A percentile compares a stretch with the other conserved stretches of the same genome.
These are phyloP conservation scores for Phlebopus sp. DNA, from an alignment of 1,284 basidiomycete genomes.

Conservation along the genomic window DNA sequence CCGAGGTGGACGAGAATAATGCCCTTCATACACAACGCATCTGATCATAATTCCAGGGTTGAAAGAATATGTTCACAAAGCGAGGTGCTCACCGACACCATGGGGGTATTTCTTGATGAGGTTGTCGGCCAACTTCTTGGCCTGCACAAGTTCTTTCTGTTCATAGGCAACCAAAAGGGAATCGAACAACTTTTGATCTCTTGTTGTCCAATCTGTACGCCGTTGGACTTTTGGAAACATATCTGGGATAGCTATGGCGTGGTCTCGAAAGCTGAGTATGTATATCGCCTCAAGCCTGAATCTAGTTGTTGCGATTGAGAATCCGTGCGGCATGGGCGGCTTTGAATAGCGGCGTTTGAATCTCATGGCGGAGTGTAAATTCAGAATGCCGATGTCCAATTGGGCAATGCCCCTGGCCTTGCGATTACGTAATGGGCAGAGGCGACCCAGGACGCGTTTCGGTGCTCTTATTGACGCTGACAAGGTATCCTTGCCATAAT, in stretches of 20 bases:
- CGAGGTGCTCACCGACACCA: constrained; percentile 74
- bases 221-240: constrained; percentile 86
- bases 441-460: too few species aligned
- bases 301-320: too few species aligned
- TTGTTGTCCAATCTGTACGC: constrained; percentile 86
- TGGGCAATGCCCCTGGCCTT: too few species aligned
- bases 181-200: too few species aligned
- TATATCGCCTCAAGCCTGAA: too few species aligned
- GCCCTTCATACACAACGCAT: constrained; percentile 94
- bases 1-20: constrained; percentile 84
- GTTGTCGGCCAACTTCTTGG: constrained; percentile 87
- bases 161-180: constrained; percentile 92
- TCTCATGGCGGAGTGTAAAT: not conserved
- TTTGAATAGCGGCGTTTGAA: not conserved
- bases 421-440: too few species aligned
- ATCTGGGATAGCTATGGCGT: constrained; percentile 21
- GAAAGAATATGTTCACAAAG: constrained; percentile 5
- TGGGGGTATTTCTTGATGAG: constrained; percentile 96
- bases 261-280: not conserved
- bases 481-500: too few species aligned
- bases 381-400: too few species aligned
- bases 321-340: too few species aligned
- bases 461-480: too few species aligned
- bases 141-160: constrained; percentile 86
- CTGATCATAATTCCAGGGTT: constrained; percentile 40